phyloP scores from a whole-genome alignment of 176 grass and related monocot species.

The Chloris gayana region DNA sequence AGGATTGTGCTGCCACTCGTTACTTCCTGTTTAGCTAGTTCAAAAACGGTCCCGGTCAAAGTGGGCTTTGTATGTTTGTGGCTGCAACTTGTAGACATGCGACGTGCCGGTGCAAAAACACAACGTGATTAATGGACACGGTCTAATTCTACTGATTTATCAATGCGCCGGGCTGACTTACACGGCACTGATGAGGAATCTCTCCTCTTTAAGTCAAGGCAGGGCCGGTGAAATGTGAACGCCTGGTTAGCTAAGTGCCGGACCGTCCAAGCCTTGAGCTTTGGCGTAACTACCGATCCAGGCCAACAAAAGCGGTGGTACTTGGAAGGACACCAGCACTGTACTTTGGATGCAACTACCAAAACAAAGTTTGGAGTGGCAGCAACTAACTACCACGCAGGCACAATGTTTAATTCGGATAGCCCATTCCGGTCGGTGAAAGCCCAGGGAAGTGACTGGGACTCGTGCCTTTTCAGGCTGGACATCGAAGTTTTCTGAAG shows the following conservation, averaged over 20 bases:
- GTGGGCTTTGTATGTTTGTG: background rate
- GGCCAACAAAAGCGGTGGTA: background rate
- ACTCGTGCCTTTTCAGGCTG: background rate
- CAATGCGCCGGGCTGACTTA: no score
- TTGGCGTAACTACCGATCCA: constrained; percentile 3
- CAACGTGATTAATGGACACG: background rate
- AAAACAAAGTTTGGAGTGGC: background rate
- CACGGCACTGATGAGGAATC: background rate
- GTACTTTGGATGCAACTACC: constrained; percentile 1
- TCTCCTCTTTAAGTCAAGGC: background rate
- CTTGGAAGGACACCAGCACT: constrained; percentile 28
- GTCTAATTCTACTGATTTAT: no score
- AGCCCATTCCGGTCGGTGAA: no score
- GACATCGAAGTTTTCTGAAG: background rate
- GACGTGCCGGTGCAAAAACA: constrained; percentile 1
- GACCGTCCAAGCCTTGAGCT: background rate
- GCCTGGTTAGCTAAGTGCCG: background rate
- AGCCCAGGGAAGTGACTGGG: no score
- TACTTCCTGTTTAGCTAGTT: background rate
- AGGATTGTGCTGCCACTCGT: background rate
- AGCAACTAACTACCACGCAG: background rate
- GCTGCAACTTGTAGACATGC: background rate
- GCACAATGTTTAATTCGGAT: background rate
- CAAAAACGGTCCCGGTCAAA: background rate
- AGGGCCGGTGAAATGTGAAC: constrained; percentile 11